A percentile compares a stretch with the other conserved stretches of the same genome.
Conservation (phyloP, 179 eudicot species). For the Camellia oleifera region DNA sequence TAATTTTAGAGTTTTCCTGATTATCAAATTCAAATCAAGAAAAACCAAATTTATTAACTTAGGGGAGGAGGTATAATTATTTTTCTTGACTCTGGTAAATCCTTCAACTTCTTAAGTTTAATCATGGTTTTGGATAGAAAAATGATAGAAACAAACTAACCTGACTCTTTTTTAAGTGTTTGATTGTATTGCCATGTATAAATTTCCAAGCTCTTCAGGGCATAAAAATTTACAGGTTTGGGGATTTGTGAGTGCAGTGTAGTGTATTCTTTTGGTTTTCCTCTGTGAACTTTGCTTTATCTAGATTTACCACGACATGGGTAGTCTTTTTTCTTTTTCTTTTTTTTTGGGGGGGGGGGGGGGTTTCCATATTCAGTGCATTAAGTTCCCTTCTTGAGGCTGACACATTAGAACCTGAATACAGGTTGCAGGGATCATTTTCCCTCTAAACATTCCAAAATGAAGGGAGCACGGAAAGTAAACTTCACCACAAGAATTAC, state of each 20-base stretch:
- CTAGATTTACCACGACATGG: too few species aligned
- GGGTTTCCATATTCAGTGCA: not conserved
- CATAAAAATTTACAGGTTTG: not conserved
- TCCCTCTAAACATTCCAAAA: constrained; percentile 18
- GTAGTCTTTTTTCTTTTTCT: not conserved
- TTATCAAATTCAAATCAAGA: not conserved
- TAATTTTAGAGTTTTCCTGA: not conserved
- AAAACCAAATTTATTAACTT: not conserved
- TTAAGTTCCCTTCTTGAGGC: not conserved
- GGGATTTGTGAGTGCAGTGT: not conserved
- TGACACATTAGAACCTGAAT: constrained; percentile 10
- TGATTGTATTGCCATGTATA: not conserved
- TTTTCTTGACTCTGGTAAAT: not conserved
- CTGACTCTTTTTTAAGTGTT: not conserved
- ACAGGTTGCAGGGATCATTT: constrained; percentile 44
- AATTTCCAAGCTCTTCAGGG: not conserved
- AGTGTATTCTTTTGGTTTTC: not conserved
- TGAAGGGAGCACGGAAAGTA: constrained; percentile 20
- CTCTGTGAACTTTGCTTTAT: not conserved
- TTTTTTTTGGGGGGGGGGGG: not conserved
- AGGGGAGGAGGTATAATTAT: not conserved
- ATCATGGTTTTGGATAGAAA: not conserved
- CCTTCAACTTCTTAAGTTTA: not conserved
- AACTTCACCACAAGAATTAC: constrained; percentile 36
- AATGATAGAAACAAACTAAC: too few species aligned